Evolutionary conservation across 495 filamentous ascomycete species (phyloP).

Genomic region (Filosporella fistucella): DNA sequence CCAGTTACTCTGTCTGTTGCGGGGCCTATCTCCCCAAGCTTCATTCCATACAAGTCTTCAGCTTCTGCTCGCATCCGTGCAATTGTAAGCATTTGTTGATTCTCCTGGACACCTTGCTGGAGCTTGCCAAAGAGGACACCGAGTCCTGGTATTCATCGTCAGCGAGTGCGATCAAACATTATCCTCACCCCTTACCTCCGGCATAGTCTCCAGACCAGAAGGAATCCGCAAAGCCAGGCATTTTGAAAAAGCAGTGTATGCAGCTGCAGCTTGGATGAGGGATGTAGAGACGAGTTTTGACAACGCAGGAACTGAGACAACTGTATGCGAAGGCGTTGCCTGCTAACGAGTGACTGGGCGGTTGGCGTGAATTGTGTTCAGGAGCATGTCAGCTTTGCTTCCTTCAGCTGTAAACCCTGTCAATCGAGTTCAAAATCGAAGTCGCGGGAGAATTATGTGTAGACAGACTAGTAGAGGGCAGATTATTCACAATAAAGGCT

Average conservation of each 20-base stretch:
- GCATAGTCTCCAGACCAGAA: conserved; percentile 91
- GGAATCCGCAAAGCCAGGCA: conserved; percentile 88
- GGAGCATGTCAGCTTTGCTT: conserved; percentile 7
- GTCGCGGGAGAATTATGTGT: no score
- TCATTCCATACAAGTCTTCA: conserved; percentile 82
- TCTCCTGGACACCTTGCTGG: conserved; percentile 91
- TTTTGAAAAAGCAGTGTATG: conserved; percentile 24
- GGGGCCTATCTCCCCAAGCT: conserved; percentile 77
- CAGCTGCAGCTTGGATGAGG: conserved; percentile 2
- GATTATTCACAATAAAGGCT: no score
- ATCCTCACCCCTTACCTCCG: conserved; percentile 50
- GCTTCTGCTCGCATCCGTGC: conserved; percentile 94
- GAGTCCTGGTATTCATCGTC: conserved; percentile 50
- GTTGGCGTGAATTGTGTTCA: background rate
- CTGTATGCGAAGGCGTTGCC: background rate
- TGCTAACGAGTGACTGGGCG: conserved; percentile 4
- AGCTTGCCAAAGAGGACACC: conserved; percentile 96
- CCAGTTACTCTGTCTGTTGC: conserved; percentile 73
- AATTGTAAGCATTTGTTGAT: conserved; percentile 87
- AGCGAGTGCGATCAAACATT: background rate
- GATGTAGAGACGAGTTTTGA: background rate
- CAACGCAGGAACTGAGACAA: conserved; percentile 5
- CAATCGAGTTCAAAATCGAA: background rate
- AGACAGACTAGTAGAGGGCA: no score
- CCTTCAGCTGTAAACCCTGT: conserved; percentile 8